Conservation (phyloP, 2,329 filamentous ascomycete species). For the Pestalotiopsis sp. region DNA sequence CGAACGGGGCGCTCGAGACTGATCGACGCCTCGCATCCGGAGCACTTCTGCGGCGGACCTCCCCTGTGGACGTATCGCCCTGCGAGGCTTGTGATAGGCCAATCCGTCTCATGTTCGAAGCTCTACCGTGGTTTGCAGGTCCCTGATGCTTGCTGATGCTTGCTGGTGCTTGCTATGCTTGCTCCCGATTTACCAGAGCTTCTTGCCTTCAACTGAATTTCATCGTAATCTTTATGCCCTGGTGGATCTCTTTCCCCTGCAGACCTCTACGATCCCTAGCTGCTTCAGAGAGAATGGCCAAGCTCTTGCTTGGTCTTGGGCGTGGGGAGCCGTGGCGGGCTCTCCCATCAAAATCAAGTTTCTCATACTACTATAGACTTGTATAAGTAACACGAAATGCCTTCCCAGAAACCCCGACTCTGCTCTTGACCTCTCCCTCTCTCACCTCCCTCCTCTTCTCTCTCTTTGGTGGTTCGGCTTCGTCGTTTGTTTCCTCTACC, state of each 20-base stretch:
- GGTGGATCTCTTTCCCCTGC: slow-evolving; percentile 22
- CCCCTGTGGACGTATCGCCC: slow-evolving; percentile 10
- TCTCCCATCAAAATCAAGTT: too few species aligned
- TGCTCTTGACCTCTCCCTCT: neutral
- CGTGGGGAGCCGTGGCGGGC: too few species aligned
- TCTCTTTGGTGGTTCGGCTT: slow-evolving; percentile 17
- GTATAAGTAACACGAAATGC: slow-evolving; percentile 23
- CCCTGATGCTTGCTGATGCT: slow-evolving; percentile 11
- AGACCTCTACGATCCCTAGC: slow-evolving; percentile 18
- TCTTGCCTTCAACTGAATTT: slow-evolving; percentile 8
- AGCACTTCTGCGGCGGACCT: slow-evolving; percentile 23
- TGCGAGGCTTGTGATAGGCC: slow-evolving; percentile 21
- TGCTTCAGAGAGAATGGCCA: slow-evolving; percentile 24
- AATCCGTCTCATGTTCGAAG: slow-evolving; percentile 23
- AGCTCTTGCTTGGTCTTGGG: slow-evolving; percentile 19
- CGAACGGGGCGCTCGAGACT: slow-evolving; percentile 27
- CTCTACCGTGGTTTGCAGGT: slow-evolving; percentile 19
- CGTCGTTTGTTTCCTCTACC: slow-evolving; percentile 15
- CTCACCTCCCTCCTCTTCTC: slow-evolving; percentile 19
- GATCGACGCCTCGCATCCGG: slow-evolving; percentile 26
- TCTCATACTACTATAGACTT: slow-evolving; percentile 1
- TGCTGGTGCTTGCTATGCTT: neutral
- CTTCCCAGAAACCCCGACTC: neutral
- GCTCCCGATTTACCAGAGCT: slow-evolving; percentile 15
- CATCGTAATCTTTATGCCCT: neutral